phyloP scores from a whole-genome alignment of 306 rosid genomes.

The Inga oerstediana region DNA sequence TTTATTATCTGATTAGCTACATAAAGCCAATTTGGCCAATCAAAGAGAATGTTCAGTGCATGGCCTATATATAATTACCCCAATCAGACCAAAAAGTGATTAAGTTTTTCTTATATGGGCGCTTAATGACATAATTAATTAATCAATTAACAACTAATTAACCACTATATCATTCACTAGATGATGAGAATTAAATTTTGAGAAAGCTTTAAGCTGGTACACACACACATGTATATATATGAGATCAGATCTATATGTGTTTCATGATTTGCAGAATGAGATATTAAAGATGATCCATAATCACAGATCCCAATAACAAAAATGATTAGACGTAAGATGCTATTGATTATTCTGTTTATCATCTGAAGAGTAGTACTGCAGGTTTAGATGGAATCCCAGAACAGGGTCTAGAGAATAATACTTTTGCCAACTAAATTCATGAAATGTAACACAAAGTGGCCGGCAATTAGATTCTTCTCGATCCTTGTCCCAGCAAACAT shows the following conservation, averaged over 20 bases:
- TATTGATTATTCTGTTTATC: neutral
- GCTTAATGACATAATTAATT: neutral
- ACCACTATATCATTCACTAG: neutral
- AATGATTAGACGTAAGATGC: conserved; percentile 23
- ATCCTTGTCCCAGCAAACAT: conserved; percentile 39
- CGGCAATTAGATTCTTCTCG: conserved; percentile 36
- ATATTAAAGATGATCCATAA: neutral
- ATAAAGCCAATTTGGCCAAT: neutral
- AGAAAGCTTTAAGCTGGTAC: neutral
- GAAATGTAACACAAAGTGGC: conserved; percentile 38
- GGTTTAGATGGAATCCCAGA: conserved; percentile 40
- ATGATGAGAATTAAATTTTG: neutral
- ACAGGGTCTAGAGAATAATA: conserved; percentile 38
- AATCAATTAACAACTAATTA: neutral
- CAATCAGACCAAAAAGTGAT: neutral
- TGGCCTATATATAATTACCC: neutral
- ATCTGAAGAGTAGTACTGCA: neutral
- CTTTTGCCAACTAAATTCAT: conserved; percentile 24
- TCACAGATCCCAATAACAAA: neutral
- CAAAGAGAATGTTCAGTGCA: neutral
- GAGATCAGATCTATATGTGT: neutral
- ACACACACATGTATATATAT: no score
- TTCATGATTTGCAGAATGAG: neutral
- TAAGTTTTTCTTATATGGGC: neutral
- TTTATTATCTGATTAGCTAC: neutral